phyloP scores from a whole-genome alignment of 192 early-diverging fungal genomes.

The Entomortierella parvispora region DNA sequence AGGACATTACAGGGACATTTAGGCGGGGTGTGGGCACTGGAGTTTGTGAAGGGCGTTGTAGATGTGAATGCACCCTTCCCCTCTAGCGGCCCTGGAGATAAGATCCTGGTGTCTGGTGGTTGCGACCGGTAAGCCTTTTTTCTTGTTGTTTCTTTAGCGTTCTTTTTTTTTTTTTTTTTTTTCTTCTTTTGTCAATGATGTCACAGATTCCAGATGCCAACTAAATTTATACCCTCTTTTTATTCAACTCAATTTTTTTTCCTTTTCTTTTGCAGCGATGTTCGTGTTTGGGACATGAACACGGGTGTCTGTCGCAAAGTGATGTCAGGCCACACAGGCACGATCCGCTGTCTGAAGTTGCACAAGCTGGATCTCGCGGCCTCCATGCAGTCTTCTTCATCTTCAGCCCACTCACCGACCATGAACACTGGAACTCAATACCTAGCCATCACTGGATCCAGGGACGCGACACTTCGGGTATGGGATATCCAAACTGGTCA shows the following conservation, averaged over 20 bases:
- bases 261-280: slow-evolving; percentile 59
- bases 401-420: neutral
- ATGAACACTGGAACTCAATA: too few relatives aligned
- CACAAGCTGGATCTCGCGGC: slow-evolving; percentile 13
- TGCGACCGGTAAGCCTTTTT: slow-evolving; percentile 82
- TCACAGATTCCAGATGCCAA: slow-evolving; percentile 6
- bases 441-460: slow-evolving; percentile 90
- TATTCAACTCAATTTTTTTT: slow-evolving; percentile 11
- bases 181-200: neutral
- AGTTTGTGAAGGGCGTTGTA: slow-evolving; percentile 76
- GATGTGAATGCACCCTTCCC: too few relatives aligned
- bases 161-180: slow-evolving; percentile 4
- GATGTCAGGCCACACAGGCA: slow-evolving; percentile 94
- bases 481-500: slow-evolving; percentile 83
- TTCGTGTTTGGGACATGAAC: slow-evolving; percentile 96
- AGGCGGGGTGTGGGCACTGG: slow-evolving; percentile 97
- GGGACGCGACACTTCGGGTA: slow-evolving; percentile 92
- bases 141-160: neutral
- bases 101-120: slow-evolving; percentile 91
- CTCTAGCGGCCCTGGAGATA: slow-evolving; percentile 54
- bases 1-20: slow-evolving; percentile 85
- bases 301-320: slow-evolving; percentile 87
- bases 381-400: neutral
- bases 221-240: neutral
- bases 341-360: slow-evolving; percentile 95